Percentiles rank a stretch among this genome's conserved stretches.
Evolutionary conservation across 2,329 filamentous ascomycete genomes (phyloP).

Genomic region (Fusarium setosum): DNA sequence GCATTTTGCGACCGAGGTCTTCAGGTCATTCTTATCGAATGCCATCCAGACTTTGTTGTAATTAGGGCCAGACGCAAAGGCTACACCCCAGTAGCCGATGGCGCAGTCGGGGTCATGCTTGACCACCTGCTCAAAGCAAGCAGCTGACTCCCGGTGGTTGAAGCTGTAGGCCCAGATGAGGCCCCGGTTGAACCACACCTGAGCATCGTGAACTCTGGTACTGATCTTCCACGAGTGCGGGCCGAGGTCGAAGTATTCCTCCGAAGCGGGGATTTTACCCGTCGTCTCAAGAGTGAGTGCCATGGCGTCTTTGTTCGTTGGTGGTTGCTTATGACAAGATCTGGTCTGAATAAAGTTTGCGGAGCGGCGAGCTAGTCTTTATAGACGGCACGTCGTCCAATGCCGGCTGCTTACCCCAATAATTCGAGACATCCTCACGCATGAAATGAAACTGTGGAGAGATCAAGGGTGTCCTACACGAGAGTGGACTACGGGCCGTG

Average conservation of each 20-base stretch:
- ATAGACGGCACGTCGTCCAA: too few species aligned
- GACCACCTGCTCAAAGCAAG: slow-evolving; percentile 71
- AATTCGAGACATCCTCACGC: too few species aligned
- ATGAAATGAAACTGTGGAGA: too few species aligned
- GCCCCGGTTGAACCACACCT: slow-evolving; percentile 77
- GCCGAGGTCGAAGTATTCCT: neutral
- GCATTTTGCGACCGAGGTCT: neutral
- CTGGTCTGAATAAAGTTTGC: too few species aligned
- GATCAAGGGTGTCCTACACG: too few species aligned
- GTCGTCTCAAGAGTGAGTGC: neutral
- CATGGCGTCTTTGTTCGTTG: neutral
- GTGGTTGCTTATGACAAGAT: too few species aligned
- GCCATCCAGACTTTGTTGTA: slow-evolving; percentile 81
- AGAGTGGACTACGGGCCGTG: too few species aligned
- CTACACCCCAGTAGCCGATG: slow-evolving; percentile 76
- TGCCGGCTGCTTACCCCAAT: too few species aligned
- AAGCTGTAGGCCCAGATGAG: slow-evolving; percentile 80
- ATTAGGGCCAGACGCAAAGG: slow-evolving; percentile 79
- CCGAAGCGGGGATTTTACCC: neutral
- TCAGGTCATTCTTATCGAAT: slow-evolving; percentile 70
- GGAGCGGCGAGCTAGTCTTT: too few species aligned
- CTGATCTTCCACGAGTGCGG: neutral
- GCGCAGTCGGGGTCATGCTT: slow-evolving; percentile 63
- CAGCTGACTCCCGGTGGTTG: slow-evolving; percentile 77
- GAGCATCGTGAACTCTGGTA: slow-evolving; percentile 34